These are phyloP conservation scores for Syncephalis plumigaleata DNA, from an alignment of 371 early-diverging fungal species.

Conservation along the genomic window DNA sequence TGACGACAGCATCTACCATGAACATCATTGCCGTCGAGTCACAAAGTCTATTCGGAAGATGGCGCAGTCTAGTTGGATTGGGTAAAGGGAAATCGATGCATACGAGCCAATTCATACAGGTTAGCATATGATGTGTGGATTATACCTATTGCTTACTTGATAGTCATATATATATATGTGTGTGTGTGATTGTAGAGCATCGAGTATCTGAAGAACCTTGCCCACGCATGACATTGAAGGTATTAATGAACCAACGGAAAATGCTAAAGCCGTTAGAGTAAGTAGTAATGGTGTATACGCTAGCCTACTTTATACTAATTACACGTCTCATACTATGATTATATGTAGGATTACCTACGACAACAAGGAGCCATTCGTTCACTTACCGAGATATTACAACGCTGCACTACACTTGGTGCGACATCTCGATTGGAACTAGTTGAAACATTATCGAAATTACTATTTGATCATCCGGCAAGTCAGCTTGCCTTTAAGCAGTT, in stretches of 20 bases:
- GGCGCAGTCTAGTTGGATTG: too few species aligned
- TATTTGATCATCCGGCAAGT: conserved; percentile 16
- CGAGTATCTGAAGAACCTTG: not conserved
- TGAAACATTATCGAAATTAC: conserved; percentile 17
- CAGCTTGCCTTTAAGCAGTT: conserved; percentile 14
- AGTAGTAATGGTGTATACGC: not conserved
- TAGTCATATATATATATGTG: too few species aligned
- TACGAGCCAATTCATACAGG: too few species aligned
- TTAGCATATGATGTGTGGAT: too few species aligned
- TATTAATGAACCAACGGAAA: not conserved
- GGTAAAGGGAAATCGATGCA: too few species aligned
- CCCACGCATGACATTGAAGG: not conserved
- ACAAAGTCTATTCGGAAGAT: too few species aligned
- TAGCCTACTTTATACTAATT: not conserved
- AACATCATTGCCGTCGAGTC: too few species aligned
- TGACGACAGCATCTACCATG: too few species aligned
- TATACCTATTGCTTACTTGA: too few species aligned
- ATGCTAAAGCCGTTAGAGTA: conserved; percentile 1
- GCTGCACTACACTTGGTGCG: conserved; percentile 1
- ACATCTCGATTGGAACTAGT: conserved; percentile 16
- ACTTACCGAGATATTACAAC: conserved; percentile 12
- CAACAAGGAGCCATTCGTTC: conserved; percentile 16
- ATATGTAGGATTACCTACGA: conserved; percentile 15
- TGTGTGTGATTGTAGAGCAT: not conserved
- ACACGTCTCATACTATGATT: too few species aligned